Evolutionary conservation across 2,329 filamentous ascomycete genomes (phyloP), one percentile per base, ranked within the genome.

Genomic region (Claviceps pusilla): DNA sequence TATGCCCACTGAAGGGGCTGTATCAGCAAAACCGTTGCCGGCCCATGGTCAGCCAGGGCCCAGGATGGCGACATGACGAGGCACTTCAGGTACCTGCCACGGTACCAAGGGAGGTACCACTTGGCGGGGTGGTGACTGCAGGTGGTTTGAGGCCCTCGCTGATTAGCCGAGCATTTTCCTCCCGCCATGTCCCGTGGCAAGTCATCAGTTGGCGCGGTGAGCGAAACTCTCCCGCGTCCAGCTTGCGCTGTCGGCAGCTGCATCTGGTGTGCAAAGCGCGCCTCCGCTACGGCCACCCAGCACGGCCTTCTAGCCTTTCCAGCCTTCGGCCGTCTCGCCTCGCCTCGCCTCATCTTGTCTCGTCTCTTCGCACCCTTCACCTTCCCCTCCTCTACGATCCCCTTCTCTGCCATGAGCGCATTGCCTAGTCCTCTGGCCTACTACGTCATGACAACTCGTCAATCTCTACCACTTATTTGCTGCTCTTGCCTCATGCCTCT

Each of bases 381-480:
- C 31, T 54, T 45, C 48, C 45, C 51, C 53, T 55, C 52, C 39
- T 47, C 33, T 19, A 35, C 54, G 31, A 50, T 50, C 42, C 43
- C 16, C 43, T 47, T 33, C 31, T 52, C 54, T 55, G 50, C 55
- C 55, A 55, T 56, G 55, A 55, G 51, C 54, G 52, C 55, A 35
- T 43, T 52, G 51, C 45, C 54, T 43, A 16, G 48, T 49, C 45
- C 51, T 52, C 43, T 50, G 46, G 52, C 48, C 47, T 42, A 29
- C 55, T 55, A 53, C 56, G 57, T 59, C 57, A 60, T 60, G 59
- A 59, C 48, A 51, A 52, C 35, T 56, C 51, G 42, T 48, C 53
- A 45, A 55, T 54, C 45, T 47, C 39, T 46, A 45, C 42, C 47
- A 53, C 43, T 39, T 33, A 53, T 31, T 51, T 29, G 43, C 42